Conservation (phyloP, 345 rosid genomes). For the Abelmoschus esculentus region DNA sequence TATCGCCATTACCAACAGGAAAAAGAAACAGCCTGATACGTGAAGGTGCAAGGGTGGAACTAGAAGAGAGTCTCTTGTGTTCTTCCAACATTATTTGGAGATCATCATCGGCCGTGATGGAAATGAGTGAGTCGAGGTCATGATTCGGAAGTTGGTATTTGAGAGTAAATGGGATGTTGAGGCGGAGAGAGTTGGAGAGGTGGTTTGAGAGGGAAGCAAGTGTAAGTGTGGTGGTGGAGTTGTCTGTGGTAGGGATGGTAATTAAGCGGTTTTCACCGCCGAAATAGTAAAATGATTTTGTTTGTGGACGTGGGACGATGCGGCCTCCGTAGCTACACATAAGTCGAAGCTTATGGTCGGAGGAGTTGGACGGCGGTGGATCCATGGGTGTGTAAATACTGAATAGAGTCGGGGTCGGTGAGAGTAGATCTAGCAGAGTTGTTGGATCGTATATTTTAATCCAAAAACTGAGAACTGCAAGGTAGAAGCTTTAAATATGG, state of each 20-base stretch:
- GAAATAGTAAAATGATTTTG: conserved; percentile 46
- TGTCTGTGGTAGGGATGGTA: conserved; percentile 23
- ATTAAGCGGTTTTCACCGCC: conserved; percentile 61
- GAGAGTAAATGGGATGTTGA: conserved; percentile 29
- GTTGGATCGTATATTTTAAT: not conserved
- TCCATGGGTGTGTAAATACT: conserved; percentile 8
- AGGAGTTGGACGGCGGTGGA: not conserved
- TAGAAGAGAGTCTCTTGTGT: conserved; percentile 29
- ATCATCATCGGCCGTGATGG: conserved; percentile 54
- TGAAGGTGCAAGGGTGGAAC: conserved; percentile 14
- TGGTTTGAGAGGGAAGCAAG: conserved; percentile 28
- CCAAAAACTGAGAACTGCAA: not conserved
- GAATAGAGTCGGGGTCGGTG: not conserved
- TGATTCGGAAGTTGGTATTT: conserved; percentile 60
- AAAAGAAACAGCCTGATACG: conserved; percentile 49
- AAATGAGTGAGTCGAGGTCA: conserved; percentile 53
- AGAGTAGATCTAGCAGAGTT: not conserved
- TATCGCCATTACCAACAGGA: conserved; percentile 11
- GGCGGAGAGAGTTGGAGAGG: conserved; percentile 30
- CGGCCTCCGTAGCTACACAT: conserved; percentile 86
- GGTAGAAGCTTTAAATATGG: not conserved
- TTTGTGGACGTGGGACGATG: conserved; percentile 37
- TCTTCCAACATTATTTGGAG: conserved; percentile 66
- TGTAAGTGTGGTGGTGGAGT: conserved; percentile 11
- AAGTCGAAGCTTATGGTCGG: conserved; percentile 39